Evolutionary conservation across 352 stramenopile species (phyloP).

Genomic region (Globisporangium cylindrosporum): DNA sequence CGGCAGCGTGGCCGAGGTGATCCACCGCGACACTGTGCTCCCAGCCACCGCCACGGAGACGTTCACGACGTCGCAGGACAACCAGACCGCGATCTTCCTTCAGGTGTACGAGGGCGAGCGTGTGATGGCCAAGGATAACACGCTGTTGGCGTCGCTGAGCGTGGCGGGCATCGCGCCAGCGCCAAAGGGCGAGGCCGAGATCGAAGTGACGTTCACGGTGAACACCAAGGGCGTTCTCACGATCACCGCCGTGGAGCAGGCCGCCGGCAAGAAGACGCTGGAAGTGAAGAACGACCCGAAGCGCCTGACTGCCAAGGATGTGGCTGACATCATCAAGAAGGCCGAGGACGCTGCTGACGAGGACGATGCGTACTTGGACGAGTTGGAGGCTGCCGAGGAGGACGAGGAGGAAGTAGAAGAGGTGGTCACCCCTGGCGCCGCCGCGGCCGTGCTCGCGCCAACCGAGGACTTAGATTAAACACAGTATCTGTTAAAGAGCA

Average conservation of each 20-base stretch:
- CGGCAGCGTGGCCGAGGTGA: constrained; percentile 90
- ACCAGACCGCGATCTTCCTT: constrained; percentile 89
- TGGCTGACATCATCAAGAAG: constrained; percentile 79
- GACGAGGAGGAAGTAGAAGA: constrained; percentile 38
- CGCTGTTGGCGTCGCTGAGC: constrained; percentile 88
- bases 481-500: constrained; percentile 5
- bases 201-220: constrained; percentile 92
- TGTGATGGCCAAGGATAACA: constrained; percentile 97
- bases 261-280: constrained; percentile 69
- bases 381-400: constrained; percentile 69
- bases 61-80: constrained; percentile 91
- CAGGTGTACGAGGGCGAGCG: constrained; percentile 96
- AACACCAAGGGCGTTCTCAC: constrained; percentile 94
- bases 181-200: constrained; percentile 89
- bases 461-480: constrained; percentile 86
- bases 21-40: constrained; percentile 90
- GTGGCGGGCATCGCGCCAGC: constrained; percentile 87
- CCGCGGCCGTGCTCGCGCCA: constrained; percentile 31
- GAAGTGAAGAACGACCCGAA: constrained; percentile 72
- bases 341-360: constrained; percentile 82
- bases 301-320: constrained; percentile 61
- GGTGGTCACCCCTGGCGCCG: constrained; percentile 25
- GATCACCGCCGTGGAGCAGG: constrained; percentile 87
- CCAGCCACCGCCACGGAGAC: constrained; percentile 76
- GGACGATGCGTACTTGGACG: constrained; percentile 70